A percentile compares a stretch with the other conserved stretches of the same genome.
phyloP scores from a whole-genome alignment of 257 asterid genomes.

The Perilla frutescens region DNA sequence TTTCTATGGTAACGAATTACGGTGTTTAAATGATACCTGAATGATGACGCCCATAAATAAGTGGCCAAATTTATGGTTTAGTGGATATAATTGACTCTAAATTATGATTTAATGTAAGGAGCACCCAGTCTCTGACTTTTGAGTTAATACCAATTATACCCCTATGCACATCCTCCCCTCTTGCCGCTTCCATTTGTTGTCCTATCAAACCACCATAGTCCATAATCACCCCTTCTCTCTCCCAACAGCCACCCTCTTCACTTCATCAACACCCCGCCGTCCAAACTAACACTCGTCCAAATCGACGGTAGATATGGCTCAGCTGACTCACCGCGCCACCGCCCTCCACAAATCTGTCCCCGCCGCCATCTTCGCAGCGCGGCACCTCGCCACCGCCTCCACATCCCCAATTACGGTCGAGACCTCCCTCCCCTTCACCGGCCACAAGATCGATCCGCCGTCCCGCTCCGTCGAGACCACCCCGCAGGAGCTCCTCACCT shows the following conservation, averaged over 20 bases:
- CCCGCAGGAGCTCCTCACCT: constrained; percentile 68
- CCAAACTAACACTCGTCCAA: constrained; percentile 34
- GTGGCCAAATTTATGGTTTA: too few relatives aligned
- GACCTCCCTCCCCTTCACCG: constrained; percentile 85
- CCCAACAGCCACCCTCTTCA: constrained; percentile 40
- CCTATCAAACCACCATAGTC: constrained; percentile 34
- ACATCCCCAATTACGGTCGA: constrained; percentile 69
- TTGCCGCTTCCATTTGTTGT: constrained; percentile 26
- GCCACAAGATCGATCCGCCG: constrained; percentile 89
- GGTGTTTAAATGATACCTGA: background rate
- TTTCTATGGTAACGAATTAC: too few relatives aligned
- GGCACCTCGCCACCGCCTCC: constrained; percentile 63
- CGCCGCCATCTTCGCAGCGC: constrained; percentile 47
- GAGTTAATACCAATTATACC: constrained; percentile 2
- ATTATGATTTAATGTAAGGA: background rate
- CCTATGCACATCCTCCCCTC: background rate
- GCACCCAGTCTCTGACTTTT: constrained; percentile 12
- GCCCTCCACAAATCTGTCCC: constrained; percentile 48
- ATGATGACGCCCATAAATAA: too few relatives aligned
- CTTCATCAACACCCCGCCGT: constrained; percentile 21
- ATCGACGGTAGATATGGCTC: constrained; percentile 61
- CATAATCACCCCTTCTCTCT: constrained; percentile 32
- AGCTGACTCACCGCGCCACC: constrained; percentile 59
- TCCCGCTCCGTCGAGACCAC: constrained; percentile 77
- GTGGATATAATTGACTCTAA: background rate